phyloP scores from a whole-genome alignment of 169 alveolate species.

The Blepharisma undulans region DNA sequence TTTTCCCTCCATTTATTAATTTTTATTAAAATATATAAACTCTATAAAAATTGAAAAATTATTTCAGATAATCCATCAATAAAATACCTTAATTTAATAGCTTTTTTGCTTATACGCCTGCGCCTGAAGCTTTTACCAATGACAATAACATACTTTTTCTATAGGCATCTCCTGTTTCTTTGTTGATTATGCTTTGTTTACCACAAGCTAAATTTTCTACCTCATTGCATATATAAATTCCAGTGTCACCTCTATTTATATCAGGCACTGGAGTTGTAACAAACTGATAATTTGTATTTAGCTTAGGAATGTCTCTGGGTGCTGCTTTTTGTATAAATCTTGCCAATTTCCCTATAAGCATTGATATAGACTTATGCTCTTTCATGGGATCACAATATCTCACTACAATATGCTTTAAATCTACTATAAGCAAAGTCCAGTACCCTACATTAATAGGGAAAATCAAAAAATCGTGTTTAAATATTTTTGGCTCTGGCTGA shows the following conservation, averaged over 20 bases:
- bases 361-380: not conserved
- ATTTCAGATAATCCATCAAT: no score
- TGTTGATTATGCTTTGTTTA: not conserved
- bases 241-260: not conserved
- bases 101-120: not conserved
- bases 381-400: not conserved
- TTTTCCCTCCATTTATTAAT: not conserved
- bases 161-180: not conserved
- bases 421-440: not conserved
- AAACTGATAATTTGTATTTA: not conserved
- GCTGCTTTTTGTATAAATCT: not conserved
- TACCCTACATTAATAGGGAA: slow-evolving; percentile 2
- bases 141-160: not conserved
- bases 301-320: not conserved
- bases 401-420: not conserved
- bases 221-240: not conserved
- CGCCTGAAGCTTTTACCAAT: not conserved
- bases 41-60: no score
- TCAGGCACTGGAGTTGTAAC: not conserved
- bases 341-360: not conserved
- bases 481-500: not conserved
- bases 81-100: not conserved
- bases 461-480: not conserved
- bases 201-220: not conserved
- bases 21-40: no score